Base-by-base conservation (phyloP, 83 land plant species). In the Isoetes engelmannii region DNA sequence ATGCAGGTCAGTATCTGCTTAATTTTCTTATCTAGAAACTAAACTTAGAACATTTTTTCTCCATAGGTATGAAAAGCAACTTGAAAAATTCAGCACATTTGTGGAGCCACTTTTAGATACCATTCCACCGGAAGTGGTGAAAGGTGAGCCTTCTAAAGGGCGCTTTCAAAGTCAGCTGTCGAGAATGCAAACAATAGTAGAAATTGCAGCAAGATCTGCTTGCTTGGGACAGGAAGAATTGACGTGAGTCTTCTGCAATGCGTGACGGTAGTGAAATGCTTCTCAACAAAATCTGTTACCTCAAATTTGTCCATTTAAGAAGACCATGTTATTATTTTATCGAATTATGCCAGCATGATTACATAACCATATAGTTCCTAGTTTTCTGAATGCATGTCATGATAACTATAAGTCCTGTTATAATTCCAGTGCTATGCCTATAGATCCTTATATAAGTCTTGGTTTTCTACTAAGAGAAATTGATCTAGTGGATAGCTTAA, bases 81-180 rank as follows among this genome's bases (percentile, higher is more conserved):
- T 89, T 10, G 69, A 78, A 72, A 82, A 73, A 44, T 89, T 84
- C 71, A 79, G 84, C 57, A 53, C 70, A 55, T 74, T 89, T 37
- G 78, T 89, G 80, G 88, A 86, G 61, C 74, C 77, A 44, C 66
- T 86, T 58, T 56, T 89, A 50, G 91, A 89, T 79, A 75, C 84
- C 12, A 73, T 69, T 47, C 57, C 93, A 20, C 93, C 93, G 15
- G 93, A 89, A 73, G 44, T 64, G 37, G 37, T 28, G 37, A 28
- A 28, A 28, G 37, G 37, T 28, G 37, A 28, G 37, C 37, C 37
- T 28, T 28, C 37, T 28, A 28, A 28, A 28, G 37, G 37, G 37
- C 37, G 37, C 37, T 28, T 28, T 28, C 37, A 28, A 28, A 28
- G 37, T 28, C 37, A 28, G 66, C 51, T 65, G 81, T 83, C 63